Base-by-base conservation (phyloP, 495 filamentous ascomycete genomes). In the Parathielavia hyrcaniae region DNA sequence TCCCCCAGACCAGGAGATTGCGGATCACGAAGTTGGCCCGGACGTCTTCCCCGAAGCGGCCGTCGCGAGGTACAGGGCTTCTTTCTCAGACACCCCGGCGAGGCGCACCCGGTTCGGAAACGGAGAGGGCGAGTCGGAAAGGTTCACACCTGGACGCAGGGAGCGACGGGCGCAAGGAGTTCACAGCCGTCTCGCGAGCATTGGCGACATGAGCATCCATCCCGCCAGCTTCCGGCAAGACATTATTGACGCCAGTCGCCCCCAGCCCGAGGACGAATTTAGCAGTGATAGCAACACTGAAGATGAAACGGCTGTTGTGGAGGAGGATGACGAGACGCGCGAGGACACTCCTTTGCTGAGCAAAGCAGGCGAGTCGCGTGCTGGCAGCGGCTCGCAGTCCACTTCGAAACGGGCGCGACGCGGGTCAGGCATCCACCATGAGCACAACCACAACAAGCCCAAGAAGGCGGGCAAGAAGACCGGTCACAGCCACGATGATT, bases 221-320 rank as follows among this genome's bases (percentile, higher is more conserved):
- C 93, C 93, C n/a, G 85, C 88, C 13, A 90, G 86, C 59, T 89
- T 96, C 70, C 77, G 93, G 65, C 89, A 95, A 63, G 87, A 92
- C 6, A 93, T 98, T 58, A 92, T 97, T 58, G 86, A 83, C 5
- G 87, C 88, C 2, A 85, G 84, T 63, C 71, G 74, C 32, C 50
- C 69, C 49, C 63, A 67, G 13, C 71, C 74, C 9, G 73, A 77
- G 3, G 77, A 81, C 23, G 81, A 78, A 8, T 79, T 76, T 14
- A 77, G 68, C 56, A 69, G 62, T 19, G 75, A 81, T 1, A 77
- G 77, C 36, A 82, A 82, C 16, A 68, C 64, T 1, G 80, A 75
- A 39, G 79, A 79, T 14, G 81, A 81, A 50, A 75, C 69, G 7
- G 52, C 56, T 6, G 43, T 57, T 12, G 17, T 57, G 4, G 56